phyloP scores from a whole-genome alignment of 768 basidiomycete genomes.

The Peribolospora baueri region DNA sequence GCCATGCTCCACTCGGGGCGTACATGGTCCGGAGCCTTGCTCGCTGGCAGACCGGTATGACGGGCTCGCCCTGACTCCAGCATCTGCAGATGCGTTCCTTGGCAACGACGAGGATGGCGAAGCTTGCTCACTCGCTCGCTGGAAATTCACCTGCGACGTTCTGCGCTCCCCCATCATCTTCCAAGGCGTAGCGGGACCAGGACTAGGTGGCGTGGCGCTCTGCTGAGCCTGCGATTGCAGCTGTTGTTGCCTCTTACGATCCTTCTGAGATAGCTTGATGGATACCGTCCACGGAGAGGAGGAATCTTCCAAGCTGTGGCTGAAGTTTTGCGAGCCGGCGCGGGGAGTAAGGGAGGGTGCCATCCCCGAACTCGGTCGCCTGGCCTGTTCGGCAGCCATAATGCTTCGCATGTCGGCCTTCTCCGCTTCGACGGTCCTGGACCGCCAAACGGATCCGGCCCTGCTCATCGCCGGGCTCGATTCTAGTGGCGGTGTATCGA shows the following conservation, averaged over 20 bases:
- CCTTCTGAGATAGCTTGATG: not conserved
- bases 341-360: not conserved
- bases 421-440: not conserved
- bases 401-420: not conserved
- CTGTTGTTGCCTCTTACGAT: constrained; percentile 3
- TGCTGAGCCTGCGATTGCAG: not conserved
- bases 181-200: too few species aligned
- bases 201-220: not conserved
- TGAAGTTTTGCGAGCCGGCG: not conserved
- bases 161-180: too few species aligned
- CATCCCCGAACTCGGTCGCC: too few species aligned
- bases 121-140: not conserved
- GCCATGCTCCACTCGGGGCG: too few species aligned
- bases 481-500: not conserved
- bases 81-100: not conserved
- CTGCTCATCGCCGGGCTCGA: not conserved
- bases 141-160: not conserved
- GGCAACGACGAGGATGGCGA: not conserved
- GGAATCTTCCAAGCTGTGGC: not conserved
- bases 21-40: too few species aligned
- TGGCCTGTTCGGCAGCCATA: not conserved
- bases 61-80: not conserved
- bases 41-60: not conserved
- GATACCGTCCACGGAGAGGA: not conserved
- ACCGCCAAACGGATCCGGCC: not conserved